phyloP scores from a whole-genome alignment of 2,329 filamentous ascomycete genomes.

The Microdochium nivale region DNA sequence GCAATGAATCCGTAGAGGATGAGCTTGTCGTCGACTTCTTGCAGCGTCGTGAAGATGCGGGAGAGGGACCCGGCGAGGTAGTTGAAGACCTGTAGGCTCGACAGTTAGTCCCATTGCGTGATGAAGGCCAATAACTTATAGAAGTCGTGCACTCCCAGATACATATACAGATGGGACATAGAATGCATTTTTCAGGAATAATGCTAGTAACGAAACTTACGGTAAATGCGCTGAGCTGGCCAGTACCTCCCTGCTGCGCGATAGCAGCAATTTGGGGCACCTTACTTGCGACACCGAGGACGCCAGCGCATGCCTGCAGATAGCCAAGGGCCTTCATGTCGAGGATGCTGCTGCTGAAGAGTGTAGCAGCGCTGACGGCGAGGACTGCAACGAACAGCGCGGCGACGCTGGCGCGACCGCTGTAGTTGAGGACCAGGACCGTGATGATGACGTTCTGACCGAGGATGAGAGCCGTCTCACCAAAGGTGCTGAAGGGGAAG shows the following conservation, averaged over 20 bases:
- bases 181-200: no score
- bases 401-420: conserved; percentile 57
- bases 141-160: not conserved
- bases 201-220: conserved; percentile 41
- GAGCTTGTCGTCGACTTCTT: conserved; percentile 93
- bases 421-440: conserved; percentile 77
- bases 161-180: no score
- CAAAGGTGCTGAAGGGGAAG: conserved; percentile 94
- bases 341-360: conserved; percentile 61
- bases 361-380: conserved; percentile 56
- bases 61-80: conserved; percentile 89
- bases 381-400: conserved; percentile 73
- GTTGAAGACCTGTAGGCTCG: conserved; percentile 73
- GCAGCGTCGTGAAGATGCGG: conserved; percentile 93
- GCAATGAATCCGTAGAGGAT: conserved; percentile 93
- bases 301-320: conserved; percentile 76
- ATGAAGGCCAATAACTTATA: not conserved
- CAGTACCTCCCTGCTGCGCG: conserved; percentile 77
- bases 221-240: conserved; percentile 92
- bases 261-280: conserved; percentile 87
- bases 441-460: conserved; percentile 89
- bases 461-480: conserved; percentile 87
- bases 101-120: not conserved
- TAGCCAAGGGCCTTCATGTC: conserved; percentile 60
- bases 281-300: conserved; percentile 82